Percentiles rank a stretch among this genome's conserved stretches.
These are phyloP conservation scores for Botrytis porri DNA, from an alignment of 2,329 filamentous ascomycete genomes.

Conservation along the genomic window DNA sequence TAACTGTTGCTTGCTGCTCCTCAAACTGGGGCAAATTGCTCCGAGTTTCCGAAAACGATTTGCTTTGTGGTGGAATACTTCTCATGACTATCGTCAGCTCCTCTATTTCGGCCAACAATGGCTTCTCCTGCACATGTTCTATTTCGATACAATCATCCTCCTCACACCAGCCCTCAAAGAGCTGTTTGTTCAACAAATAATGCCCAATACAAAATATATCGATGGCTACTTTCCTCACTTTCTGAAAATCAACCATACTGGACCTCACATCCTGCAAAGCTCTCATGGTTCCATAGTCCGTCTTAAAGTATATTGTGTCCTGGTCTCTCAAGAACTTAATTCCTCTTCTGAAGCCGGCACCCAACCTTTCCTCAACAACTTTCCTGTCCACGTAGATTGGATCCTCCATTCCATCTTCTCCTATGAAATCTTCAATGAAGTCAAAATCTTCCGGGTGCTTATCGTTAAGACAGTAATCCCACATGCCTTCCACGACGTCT, in stretches of 20 bases:
- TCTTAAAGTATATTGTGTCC: conserved; percentile 8
- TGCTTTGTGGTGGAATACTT: neutral
- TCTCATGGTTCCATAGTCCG: neutral
- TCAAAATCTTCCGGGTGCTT: neutral
- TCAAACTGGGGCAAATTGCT: neutral
- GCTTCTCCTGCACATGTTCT: neutral
- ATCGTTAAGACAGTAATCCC: conserved; percentile 13
- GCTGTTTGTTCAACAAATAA: conserved; percentile 11
- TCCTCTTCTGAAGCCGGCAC: neutral
- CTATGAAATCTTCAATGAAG: neutral
- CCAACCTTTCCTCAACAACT: neutral
- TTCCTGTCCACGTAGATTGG: neutral
- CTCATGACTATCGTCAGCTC: conserved; percentile 1
- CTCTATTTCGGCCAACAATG: conserved; percentile 10
- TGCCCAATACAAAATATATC: neutral
- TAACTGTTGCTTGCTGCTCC: neutral
- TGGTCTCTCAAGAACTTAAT: conserved; percentile 4
- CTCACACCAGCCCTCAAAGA: conserved; percentile 7
- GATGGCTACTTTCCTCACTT: neutral
- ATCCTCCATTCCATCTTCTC: neutral
- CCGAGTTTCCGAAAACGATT: neutral
- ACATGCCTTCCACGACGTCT: neutral
- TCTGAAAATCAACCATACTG: neutral
- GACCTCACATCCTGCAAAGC: conserved; percentile 2
- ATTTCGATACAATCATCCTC: neutral